These are phyloP conservation scores for Castanea sativa DNA, from an alignment of 306 rosid species.

Conservation along the genomic window DNA sequence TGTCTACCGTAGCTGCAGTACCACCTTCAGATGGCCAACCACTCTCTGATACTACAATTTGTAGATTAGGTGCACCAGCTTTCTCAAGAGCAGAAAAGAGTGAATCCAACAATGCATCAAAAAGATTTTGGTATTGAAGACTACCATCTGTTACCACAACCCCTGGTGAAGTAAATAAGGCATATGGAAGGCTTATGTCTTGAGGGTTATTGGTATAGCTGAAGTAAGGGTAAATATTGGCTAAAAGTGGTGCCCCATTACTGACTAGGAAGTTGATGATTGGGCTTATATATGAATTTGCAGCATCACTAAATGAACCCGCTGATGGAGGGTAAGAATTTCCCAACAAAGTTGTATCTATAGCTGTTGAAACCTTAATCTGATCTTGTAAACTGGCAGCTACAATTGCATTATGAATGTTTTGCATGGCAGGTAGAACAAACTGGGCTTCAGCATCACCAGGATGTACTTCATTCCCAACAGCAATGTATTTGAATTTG, in stretches of 20 bases:
- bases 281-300: background rate
- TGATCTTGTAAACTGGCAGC: background rate
- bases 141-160: background rate
- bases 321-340: conserved; percentile 20
- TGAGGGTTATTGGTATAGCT: background rate
- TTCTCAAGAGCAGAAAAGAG: conserved; percentile 32
- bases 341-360: background rate
- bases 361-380: conserved; percentile 16
- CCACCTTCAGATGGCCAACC: conserved; percentile 44
- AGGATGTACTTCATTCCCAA: conserved; percentile 12
- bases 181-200: background rate
- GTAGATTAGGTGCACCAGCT: background rate
- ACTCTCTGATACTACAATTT: conserved; percentile 36
- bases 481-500: conserved; percentile 16
- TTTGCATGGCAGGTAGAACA: conserved; percentile 11
- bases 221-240: conserved; percentile 20
- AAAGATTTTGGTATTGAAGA: background rate
- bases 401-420: conserved; percentile 14
- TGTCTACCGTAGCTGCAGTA: background rate
- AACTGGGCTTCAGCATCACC: background rate
- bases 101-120: conserved; percentile 35
- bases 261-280: background rate
- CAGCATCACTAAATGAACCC: background rate
- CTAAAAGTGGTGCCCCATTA: conserved; percentile 6
- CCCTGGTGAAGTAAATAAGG: background rate